Evolutionary conservation across 177 flowering plant genomes (phyloP).

Genomic region (Vitis hybrid): DNA sequence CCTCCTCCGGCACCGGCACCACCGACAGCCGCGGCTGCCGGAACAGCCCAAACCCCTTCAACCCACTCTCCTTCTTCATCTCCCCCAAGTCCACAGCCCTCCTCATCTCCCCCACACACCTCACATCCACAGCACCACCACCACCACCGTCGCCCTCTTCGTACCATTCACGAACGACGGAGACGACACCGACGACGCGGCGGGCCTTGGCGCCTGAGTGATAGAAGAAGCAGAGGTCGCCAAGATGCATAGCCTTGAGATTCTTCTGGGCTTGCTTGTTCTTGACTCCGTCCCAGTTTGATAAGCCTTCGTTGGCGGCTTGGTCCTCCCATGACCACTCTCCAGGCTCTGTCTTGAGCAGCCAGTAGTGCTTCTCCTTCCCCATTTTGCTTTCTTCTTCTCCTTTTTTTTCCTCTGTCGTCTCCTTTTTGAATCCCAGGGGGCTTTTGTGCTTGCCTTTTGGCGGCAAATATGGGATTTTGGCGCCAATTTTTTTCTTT

Average conservation of each 20-base stretch:
- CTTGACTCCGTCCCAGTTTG: slow-evolving; percentile 90
- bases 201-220: slow-evolving; percentile 79
- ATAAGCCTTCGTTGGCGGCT: slow-evolving; percentile 56
- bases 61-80: slow-evolving; percentile 65
- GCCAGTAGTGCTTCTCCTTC: slow-evolving; percentile 51
- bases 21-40: slow-evolving; percentile 89
- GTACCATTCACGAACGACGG: slow-evolving; percentile 71
- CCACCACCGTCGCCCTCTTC: slow-evolving; percentile 33
- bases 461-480: no score
- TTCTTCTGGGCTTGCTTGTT: slow-evolving; percentile 87
- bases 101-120: slow-evolving; percentile 81
- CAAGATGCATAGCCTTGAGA: slow-evolving; percentile 65
- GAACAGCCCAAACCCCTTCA: slow-evolving; percentile 63
- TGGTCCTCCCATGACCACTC: slow-evolving; percentile 99
- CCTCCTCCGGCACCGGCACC: slow-evolving; percentile 56
- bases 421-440: no score
- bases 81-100: slow-evolving; percentile 66
- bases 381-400: slow-evolving; percentile 16
- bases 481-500: no score
- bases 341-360: slow-evolving; percentile 80
- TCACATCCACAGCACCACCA: slow-evolving; percentile 67
- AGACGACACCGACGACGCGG: slow-evolving; percentile 77
- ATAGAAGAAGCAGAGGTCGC: slow-evolving; percentile 90
- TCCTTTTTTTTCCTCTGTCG: no score
- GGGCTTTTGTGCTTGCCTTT: no score